Evolutionary conservation across 345 rosid genomes (phyloP), one percentile per base, ranked within the genome.

Genomic region (Salix exigua): DNA sequence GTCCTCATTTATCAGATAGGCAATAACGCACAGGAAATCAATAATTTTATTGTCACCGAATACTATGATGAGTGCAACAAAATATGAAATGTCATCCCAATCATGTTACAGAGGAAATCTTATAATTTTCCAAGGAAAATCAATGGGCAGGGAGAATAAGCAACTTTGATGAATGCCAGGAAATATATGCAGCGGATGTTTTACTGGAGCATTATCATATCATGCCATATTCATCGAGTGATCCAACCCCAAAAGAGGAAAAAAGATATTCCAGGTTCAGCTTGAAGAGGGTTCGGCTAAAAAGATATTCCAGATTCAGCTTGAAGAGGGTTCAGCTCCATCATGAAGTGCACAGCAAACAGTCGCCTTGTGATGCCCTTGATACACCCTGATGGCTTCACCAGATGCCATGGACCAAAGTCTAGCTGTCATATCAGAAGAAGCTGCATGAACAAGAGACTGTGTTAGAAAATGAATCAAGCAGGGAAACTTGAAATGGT

Each of bases 291-390:
- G 82, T 73, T 89, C 93, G 0, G 93, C n/a, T n/a, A 60, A 60
- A 60, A 42, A 42, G 46, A 42, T 23, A 19, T 19, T 28, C 35
- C 26, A 21, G 72, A 31, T 63, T 88, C 85, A 91, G 50, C 80
- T 11, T 6, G 91, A 66, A 26, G 90, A 86, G 2, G 88, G 82
- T 73, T 89, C 93, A 0, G 93, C 93, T 67, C 96, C 91, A 58
- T 96, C 97, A 67, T 93, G 97, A 76, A 96, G 92, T 17, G 99
- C 99, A 83, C 96, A 92, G 74, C 99, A 96, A n/a, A 89, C 90
- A 70, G 95, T 88, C 63, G 98, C 96, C 74, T 94, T 96, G 76
- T 88, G 96, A 83, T 95, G 98, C 26, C 97, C 96, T 85, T 93
- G 97, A 80, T 93, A 93, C 31, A 84, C 88, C 72, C 83, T 85